Conservation (phyloP, 768 basidiomycete species). For the Obba rivulosa region DNA sequence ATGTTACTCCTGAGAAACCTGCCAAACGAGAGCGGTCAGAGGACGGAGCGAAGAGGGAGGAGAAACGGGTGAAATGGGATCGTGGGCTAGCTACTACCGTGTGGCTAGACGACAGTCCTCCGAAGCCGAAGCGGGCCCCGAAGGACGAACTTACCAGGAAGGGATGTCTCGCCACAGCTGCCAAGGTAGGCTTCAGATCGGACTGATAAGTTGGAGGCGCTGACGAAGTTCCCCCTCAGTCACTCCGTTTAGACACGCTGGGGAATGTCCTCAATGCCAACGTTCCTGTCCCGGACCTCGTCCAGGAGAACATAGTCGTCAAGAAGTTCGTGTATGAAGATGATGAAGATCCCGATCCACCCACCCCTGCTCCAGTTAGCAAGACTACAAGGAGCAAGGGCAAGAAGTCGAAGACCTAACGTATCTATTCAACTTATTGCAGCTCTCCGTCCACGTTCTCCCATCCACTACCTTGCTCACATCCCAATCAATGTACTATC, state of each 20-base stretch:
- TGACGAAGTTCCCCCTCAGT: slow-evolving; percentile 32
- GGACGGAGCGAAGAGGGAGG: slow-evolving; percentile 25
- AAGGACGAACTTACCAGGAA: slow-evolving; percentile 41
- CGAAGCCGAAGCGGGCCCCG: slow-evolving; percentile 38
- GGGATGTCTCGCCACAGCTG: slow-evolving; percentile 62
- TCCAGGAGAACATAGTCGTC: slow-evolving; percentile 61
- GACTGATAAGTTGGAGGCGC: neutral
- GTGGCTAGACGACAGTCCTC: slow-evolving; percentile 58
- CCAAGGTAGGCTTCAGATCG: slow-evolving; percentile 47
- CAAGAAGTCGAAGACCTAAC: slow-evolving; percentile 22
- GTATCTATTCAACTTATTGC: slow-evolving; percentile 9
- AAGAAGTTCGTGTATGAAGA: slow-evolving; percentile 81
- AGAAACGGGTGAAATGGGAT: slow-evolving; percentile 75
- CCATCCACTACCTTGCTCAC: too few relatives aligned
- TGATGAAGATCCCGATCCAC: slow-evolving; percentile 36
- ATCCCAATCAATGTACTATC: too few relatives aligned
- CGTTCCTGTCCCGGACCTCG: slow-evolving; percentile 50
- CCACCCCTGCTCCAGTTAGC: slow-evolving; percentile 25
- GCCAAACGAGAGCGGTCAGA: slow-evolving; percentile 37
- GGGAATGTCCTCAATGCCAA: slow-evolving; percentile 65
- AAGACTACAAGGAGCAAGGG: slow-evolving; percentile 44
- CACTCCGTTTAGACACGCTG: slow-evolving; percentile 57
- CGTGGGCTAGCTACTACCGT: slow-evolving; percentile 56
- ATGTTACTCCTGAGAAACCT: slow-evolving; percentile 46
- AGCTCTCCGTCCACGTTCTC: neutral